A percentile compares a stretch with the other conserved stretches of the same genome.
Evolutionary conservation across 768 basidiomycete species (phyloP).

Genomic region (Xerocomus brunneocitrinus): DNA sequence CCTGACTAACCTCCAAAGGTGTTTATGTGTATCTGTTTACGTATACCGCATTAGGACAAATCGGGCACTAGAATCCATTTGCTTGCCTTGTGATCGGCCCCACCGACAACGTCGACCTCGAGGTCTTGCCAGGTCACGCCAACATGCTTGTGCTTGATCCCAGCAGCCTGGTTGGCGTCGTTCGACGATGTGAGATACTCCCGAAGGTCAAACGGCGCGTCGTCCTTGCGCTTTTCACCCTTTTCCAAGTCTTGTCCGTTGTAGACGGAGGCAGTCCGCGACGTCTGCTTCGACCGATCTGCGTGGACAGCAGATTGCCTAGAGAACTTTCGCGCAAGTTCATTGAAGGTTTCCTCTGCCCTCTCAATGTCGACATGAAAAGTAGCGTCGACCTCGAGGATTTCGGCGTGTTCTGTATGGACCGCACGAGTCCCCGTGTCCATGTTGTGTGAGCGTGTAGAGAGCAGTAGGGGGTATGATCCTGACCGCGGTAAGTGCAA

Average conservation of each 20-base stretch:
- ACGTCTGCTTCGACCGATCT: slow-evolving; percentile 16
- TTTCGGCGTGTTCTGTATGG: slow-evolving; percentile 14
- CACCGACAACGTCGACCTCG: slow-evolving; percentile 56
- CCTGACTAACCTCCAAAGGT: slow-evolving; percentile 53
- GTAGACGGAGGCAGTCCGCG: slow-evolving; percentile 22
- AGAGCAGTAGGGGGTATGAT: not conserved
- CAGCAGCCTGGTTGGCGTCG: slow-evolving; percentile 59
- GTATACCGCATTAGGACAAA: not conserved
- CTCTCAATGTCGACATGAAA: slow-evolving; percentile 44
- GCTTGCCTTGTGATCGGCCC: slow-evolving; percentile 51
- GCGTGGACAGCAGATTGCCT: slow-evolving; percentile 1
- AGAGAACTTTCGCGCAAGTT: slow-evolving; percentile 43
- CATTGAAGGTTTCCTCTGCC: slow-evolving; percentile 52
- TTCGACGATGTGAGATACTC: slow-evolving; percentile 66
- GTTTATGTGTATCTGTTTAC: slow-evolving; percentile 43
- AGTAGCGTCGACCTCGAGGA: slow-evolving; percentile 19
- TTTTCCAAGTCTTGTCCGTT: slow-evolving; percentile 36
- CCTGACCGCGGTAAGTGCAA: not conserved
- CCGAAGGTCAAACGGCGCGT: slow-evolving; percentile 53
- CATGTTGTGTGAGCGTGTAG: slow-evolving; percentile 6
- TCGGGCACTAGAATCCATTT: not conserved
- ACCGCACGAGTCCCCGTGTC: not conserved
- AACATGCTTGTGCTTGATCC: slow-evolving; percentile 70
- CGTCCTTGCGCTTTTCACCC: slow-evolving; percentile 31
- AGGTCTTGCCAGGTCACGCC: slow-evolving; percentile 73